A percentile compares a stretch with the other conserved stretches of the same genome.
phyloP scores from a whole-genome alignment of 768 basidiomycete species.

The Tylopilus balloui region DNA sequence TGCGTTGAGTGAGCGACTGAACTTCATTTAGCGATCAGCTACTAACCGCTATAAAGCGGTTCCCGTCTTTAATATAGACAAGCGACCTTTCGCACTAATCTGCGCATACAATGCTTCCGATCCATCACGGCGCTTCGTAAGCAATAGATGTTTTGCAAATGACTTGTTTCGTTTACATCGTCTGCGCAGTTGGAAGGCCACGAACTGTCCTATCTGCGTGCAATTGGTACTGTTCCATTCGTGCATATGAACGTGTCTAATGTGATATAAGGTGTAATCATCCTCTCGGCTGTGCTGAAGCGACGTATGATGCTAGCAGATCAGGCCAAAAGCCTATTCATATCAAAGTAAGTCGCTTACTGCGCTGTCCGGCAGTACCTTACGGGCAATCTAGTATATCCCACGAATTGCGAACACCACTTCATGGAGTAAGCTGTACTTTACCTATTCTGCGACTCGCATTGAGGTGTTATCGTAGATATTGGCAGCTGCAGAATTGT shows the following conservation, averaged over 20 bases:
- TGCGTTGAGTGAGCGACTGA: constrained; percentile 64
- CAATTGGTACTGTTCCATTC: constrained; percentile 55
- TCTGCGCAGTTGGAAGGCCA: constrained; percentile 73
- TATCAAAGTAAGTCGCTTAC: constrained; percentile 64
- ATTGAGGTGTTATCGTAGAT: constrained; percentile 45
- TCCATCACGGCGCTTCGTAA: constrained; percentile 75
- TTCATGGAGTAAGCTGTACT: constrained; percentile 67
- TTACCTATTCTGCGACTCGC: not conserved
- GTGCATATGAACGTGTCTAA: not conserved
- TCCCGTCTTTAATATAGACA: constrained; percentile 90
- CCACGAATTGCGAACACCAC: constrained; percentile 84
- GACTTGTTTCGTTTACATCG: constrained; percentile 8
- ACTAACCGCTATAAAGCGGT: constrained; percentile 51
- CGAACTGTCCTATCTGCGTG: constrained; percentile 86
- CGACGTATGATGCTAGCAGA: constrained; percentile 91
- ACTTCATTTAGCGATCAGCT: not conserved
- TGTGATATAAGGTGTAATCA: constrained; percentile 65
- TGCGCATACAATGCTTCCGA: constrained; percentile 88
- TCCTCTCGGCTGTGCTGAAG: constrained; percentile 88
- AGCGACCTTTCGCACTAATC: constrained; percentile 84
- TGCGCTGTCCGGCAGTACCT: constrained; percentile 2
- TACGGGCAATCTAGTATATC: constrained; percentile 58
- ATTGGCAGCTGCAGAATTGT: constrained; percentile 86
- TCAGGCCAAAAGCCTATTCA: constrained; percentile 89
- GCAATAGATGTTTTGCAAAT: constrained; percentile 16